A percentile compares a stretch with the other conserved stretches of the same genome.
Conservation (phyloP, 2,329 filamentous ascomycete genomes). For the Passalora sequoiae region DNA sequence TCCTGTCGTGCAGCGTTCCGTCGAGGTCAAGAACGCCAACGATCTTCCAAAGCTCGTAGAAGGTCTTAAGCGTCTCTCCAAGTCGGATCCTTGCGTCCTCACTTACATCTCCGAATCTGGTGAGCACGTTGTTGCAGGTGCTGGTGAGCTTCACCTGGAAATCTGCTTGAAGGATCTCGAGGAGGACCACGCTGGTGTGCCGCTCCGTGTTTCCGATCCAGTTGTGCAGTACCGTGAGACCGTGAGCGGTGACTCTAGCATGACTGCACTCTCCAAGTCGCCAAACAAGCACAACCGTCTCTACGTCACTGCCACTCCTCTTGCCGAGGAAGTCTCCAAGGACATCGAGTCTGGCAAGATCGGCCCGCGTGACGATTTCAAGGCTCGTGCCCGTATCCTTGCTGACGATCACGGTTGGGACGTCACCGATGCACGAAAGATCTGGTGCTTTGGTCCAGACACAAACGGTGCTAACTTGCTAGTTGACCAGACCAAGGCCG, state of each 20-base stretch:
- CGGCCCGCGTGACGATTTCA: constrained; percentile 94
- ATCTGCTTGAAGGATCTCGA: constrained; percentile 99
- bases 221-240: constrained; percentile 99
- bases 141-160: constrained; percentile 98
- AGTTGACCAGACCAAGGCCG: constrained; percentile 99
- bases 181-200: constrained; percentile 98
- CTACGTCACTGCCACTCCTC: constrained; percentile 87
- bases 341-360: constrained; percentile 93
- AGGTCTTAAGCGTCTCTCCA: constrained; percentile 99
- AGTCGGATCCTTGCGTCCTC: constrained; percentile 98
- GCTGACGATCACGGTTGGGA: constrained; percentile 99
- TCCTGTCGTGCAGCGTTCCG: constrained; percentile 95
- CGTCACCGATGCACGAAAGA: constrained; percentile 99
- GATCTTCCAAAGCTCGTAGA: constrained; percentile 99
- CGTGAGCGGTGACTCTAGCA: constrained; percentile 76
- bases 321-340: constrained; percentile 83
- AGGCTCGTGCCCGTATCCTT: constrained; percentile 90
- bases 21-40: constrained; percentile 99
- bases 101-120: constrained; percentile 84
- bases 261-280: constrained; percentile 97
- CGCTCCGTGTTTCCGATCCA: constrained; percentile 94
- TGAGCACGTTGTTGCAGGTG: constrained; percentile 98
- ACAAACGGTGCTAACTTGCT: constrained; percentile 97
- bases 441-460: constrained; percentile 99
- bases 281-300: constrained; percentile 99